Evolutionary conservation across 73 alveolate genomes (phyloP).

Genomic region (Tetrahymena thermophila): DNA sequence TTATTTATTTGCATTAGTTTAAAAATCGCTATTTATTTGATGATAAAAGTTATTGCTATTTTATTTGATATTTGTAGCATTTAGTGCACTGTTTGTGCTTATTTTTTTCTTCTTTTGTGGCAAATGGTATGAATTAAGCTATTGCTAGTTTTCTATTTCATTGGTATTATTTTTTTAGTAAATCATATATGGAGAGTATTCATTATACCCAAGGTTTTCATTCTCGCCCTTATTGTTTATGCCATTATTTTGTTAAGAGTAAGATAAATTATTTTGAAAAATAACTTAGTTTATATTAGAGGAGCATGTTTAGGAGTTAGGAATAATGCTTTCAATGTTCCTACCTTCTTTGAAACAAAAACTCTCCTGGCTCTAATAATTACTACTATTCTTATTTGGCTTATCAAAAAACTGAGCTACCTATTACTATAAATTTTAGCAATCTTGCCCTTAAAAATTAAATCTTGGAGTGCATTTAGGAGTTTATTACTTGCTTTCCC

Average conservation of each 20-base stretch:
- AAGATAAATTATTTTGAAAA: background rate
- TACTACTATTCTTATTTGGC: background rate
- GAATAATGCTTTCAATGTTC: background rate
- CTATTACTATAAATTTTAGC: background rate
- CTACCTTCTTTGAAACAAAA: background rate
- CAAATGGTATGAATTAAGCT: background rate
- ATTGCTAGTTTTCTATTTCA: background rate
- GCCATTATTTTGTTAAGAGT: background rate
- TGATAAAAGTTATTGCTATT: background rate
- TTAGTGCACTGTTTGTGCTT: background rate
- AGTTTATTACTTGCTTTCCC: background rate
- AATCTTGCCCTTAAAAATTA: background rate
- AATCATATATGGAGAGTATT: background rate
- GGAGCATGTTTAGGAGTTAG: background rate
- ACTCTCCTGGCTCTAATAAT: background rate
- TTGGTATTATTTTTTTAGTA: background rate
- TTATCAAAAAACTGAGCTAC: background rate
- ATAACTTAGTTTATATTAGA: background rate
- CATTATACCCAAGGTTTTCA: background rate
- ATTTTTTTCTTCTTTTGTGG: background rate
- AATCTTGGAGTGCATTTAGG: background rate
- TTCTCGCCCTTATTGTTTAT: background rate
- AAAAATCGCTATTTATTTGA: background rate
- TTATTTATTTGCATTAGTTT: background rate
- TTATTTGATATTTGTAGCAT: background rate